phyloP scores from a whole-genome alignment of 108 stramenopile genomes.

The Pelagomonas calceolata region DNA sequence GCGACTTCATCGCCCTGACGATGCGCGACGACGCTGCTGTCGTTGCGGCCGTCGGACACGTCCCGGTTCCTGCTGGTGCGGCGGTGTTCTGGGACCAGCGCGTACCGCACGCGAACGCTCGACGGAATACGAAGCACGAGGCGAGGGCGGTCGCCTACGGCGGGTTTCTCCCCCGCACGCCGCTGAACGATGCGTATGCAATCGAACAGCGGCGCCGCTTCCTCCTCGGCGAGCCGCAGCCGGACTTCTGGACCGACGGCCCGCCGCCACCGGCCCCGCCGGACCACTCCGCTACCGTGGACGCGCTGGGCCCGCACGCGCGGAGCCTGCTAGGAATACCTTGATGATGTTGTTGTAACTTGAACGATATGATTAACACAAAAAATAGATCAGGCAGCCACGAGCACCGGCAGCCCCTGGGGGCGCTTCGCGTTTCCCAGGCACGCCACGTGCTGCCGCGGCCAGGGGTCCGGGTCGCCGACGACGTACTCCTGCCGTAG shows the following conservation, averaged over 20 bases:
- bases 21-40: slow-evolving; percentile 64
- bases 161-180: neutral
- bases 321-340: too few relatives aligned
- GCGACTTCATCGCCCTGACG: slow-evolving; percentile 78
- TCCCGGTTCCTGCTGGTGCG: slow-evolving; percentile 67
- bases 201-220: neutral
- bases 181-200: neutral
- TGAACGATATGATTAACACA: too few relatives aligned
- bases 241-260: neutral
- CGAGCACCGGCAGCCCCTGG: too few relatives aligned
- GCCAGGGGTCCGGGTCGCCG: neutral
- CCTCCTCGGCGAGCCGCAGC: neutral
- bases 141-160: neutral
- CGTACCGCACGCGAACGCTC: slow-evolving; percentile 74
- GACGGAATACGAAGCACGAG: slow-evolving; percentile 36
- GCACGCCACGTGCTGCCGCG: too few relatives aligned
- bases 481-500: neutral
- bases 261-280: too few relatives aligned
- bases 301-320: too few relatives aligned
- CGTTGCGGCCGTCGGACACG: slow-evolving; percentile 52
- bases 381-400: too few relatives aligned
- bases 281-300: too few relatives aligned
- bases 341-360: too few relatives aligned
- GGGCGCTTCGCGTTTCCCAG: too few relatives aligned
- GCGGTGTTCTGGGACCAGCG: slow-evolving; percentile 82